Percentiles rank a stretch among this genome's conserved stretches.
Evolutionary conservation across 140 eudicot genomes (phyloP).

Genomic region (Oenanthe javanica): DNA sequence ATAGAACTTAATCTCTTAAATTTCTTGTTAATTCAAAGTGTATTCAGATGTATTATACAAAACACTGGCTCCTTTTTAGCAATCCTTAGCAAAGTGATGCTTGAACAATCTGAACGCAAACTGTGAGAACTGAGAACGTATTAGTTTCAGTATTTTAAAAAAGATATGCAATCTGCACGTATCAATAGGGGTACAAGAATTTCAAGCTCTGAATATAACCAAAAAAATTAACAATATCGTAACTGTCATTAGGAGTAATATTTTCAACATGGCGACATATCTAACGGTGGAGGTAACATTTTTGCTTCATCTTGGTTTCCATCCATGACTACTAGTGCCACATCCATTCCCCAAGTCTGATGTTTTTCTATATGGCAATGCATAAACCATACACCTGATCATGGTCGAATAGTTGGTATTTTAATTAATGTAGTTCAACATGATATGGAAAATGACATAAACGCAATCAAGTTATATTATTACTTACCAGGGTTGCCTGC

Average conservation of each 20-base stretch:
- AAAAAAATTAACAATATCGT: neutral
- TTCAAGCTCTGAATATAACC: neutral
- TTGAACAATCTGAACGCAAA: no score
- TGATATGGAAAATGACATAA: neutral
- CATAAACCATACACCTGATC: conserved; percentile 26
- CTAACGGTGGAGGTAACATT: conserved; percentile 16
- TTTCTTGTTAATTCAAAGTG: neutral
- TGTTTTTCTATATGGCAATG: conserved; percentile 22
- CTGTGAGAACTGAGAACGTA: neutral
- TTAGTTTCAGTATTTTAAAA: no score
- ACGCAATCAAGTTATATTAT: neutral
- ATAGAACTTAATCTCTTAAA: neutral
- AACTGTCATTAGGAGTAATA: neutral
- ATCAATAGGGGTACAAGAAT: neutral
- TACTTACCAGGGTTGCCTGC: conserved; percentile 12
- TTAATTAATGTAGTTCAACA: neutral
- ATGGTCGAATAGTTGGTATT: neutral
- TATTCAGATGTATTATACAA: neutral
- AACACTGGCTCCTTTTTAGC: no score
- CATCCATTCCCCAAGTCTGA: conserved; percentile 23
- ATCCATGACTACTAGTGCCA: conserved; percentile 15
- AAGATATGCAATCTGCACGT: no score
- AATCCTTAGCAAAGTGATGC: no score
- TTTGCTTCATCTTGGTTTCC: conserved; percentile 7
- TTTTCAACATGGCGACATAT: conserved; percentile 24